These are phyloP conservation scores for Gomphus sp. DNA, from an alignment of 1,284 basidiomycete species.

Conservation along the genomic window DNA sequence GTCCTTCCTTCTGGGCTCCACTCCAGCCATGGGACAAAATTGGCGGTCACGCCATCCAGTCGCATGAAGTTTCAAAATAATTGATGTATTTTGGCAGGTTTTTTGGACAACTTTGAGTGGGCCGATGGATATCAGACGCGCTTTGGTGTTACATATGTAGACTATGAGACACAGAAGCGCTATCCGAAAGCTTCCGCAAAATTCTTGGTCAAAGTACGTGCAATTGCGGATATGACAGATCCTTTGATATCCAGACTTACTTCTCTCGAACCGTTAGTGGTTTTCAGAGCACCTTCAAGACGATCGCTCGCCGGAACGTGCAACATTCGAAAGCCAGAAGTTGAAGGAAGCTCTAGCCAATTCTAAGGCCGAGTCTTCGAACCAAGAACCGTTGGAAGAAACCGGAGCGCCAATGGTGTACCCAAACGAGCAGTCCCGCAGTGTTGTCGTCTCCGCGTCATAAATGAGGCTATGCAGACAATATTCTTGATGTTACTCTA, in stretches of 20 bases:
- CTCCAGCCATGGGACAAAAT: neutral
- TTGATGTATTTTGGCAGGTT: constrained; percentile 26
- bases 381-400: neutral
- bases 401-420: neutral
- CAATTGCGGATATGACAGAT: neutral
- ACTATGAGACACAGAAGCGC: constrained; percentile 62
- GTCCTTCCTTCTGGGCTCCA: constrained; percentile 11
- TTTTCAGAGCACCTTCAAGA: neutral
- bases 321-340: neutral
- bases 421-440: neutral
- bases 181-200: constrained; percentile 59
- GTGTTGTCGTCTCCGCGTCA: neutral
- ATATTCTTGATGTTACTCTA: no score
- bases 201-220: constrained; percentile 35
- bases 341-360: neutral
- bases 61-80: neutral
- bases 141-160: constrained; percentile 58
- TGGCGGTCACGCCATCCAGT: no score
- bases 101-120: constrained; percentile 75
- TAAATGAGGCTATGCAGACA: neutral
- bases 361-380: neutral
- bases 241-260: neutral
- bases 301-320: neutral
- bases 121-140: constrained; percentile 56
- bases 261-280: neutral